Conservation (phyloP, 148 eudicot species). For the Suaeda aralocaspica region DNA sequence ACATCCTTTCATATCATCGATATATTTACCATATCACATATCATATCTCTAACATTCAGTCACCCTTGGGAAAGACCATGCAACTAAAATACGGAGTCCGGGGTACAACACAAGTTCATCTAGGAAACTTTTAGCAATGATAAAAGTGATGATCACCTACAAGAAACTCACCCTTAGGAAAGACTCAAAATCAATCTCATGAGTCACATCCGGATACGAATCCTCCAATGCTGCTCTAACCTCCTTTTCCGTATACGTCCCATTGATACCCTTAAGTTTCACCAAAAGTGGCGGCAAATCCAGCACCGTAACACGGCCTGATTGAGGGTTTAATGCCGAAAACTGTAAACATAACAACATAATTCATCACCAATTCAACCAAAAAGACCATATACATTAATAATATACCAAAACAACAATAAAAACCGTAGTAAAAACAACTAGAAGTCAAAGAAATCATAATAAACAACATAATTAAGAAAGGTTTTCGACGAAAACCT, state of each 20-base stretch:
- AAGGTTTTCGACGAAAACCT: conserved; percentile 32
- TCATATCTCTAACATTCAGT: background rate
- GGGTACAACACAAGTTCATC: conserved; percentile 4
- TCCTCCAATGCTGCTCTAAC: conserved; percentile 53
- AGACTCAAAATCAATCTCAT: conserved; percentile 77
- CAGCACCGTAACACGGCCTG: conserved; percentile 44
- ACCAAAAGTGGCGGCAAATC: conserved; percentile 68
- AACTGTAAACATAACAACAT: conserved; percentile 34
- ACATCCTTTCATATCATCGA: background rate
- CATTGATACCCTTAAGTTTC: conserved; percentile 53
- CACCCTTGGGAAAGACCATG: background rate
- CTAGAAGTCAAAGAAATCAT: background rate
- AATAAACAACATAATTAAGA: background rate
- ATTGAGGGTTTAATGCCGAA: conserved; percentile 34
- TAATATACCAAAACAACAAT: background rate
- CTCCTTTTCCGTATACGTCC: conserved; percentile 48
- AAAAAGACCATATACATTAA: background rate
- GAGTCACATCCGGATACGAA: conserved; percentile 44
- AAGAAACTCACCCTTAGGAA: conserved; percentile 67
- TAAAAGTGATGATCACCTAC: background rate
- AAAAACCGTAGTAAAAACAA: background rate
- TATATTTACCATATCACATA: too few species aligned
- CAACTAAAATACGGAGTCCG: too few species aligned
- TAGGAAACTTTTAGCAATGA: background rate
- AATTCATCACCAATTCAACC: conserved; percentile 5